These are phyloP conservation scores for Teunomyces aglyptinius DNA, from an alignment of 805 yeast species.

Conservation along the genomic window DNA sequence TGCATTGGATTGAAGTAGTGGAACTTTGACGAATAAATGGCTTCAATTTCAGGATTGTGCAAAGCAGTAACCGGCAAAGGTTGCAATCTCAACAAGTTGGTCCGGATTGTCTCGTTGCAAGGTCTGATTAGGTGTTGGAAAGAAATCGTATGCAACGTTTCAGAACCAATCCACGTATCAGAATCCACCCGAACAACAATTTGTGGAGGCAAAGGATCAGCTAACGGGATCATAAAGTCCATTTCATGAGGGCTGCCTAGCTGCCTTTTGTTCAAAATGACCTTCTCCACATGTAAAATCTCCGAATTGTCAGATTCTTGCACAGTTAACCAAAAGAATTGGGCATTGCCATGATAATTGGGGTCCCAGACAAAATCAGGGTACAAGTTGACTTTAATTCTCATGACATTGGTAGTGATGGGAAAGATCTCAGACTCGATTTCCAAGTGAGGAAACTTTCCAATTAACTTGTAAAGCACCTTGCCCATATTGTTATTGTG, in stretches of 20 bases:
- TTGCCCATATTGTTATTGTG: constrained; percentile 78
- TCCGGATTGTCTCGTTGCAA: constrained; percentile 78
- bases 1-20: constrained; percentile 97
- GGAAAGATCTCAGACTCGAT: constrained; percentile 85
- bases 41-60: constrained; percentile 63
- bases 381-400: constrained; percentile 66
- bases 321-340: constrained; percentile 88
- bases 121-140: constrained; percentile 91
- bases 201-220: constrained; percentile 90
- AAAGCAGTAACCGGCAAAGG: constrained; percentile 86
- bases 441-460: constrained; percentile 72
- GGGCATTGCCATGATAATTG: constrained; percentile 75
- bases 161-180: constrained; percentile 89
- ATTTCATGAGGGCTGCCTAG: constrained; percentile 58
- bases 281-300: constrained; percentile 79
- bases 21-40: constrained; percentile 65
- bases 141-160: constrained; percentile 70
- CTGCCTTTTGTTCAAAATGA: constrained; percentile 62
- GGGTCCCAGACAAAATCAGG: constrained; percentile 88
- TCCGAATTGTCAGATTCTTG: constrained; percentile 77
- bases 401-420: constrained; percentile 79
- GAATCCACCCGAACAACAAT: constrained; percentile 75
- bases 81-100: constrained; percentile 73
- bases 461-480: constrained; percentile 55
- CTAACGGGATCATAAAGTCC: constrained; percentile 89